Evolutionary conservation across 768 basidiomycete genomes (phyloP).

Genomic region (Boletus rubropictus): DNA sequence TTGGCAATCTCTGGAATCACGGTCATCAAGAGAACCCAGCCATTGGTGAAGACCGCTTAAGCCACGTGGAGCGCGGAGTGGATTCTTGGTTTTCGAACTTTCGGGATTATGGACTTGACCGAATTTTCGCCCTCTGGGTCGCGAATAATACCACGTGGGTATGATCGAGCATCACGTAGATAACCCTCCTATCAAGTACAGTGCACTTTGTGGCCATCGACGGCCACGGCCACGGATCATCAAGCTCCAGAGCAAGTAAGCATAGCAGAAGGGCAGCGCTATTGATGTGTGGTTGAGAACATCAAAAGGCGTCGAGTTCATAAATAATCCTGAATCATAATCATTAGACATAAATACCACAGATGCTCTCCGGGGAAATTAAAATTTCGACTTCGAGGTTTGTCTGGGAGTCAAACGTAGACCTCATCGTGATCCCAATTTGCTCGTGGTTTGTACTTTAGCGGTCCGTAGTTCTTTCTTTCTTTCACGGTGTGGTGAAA

Average conservation of each 20-base stretch:
- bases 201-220: too few species aligned
- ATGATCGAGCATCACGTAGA: background rate
- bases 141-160: background rate
- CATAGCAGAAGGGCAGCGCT: background rate
- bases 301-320: background rate
- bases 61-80: too few species aligned
- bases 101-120: background rate
- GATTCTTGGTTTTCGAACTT: too few species aligned
- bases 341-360: background rate
- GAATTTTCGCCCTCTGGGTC: background rate
- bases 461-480: slow-evolving; percentile 42
- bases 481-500: slow-evolving; percentile 62
- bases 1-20: slow-evolving; percentile 1
- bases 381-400: background rate
- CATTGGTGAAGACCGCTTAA: too few species aligned
- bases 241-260: background rate
- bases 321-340: background rate
- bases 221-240: background rate
- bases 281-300: background rate
- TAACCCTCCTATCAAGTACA: background rate
- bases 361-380: background rate
- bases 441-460: slow-evolving; percentile 58
- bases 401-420: slow-evolving; percentile 34
- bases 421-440: slow-evolving; percentile 40
- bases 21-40: background rate